Evolutionary conservation across 345 rosid species (phyloP).

Genomic region (Viola odorata): DNA sequence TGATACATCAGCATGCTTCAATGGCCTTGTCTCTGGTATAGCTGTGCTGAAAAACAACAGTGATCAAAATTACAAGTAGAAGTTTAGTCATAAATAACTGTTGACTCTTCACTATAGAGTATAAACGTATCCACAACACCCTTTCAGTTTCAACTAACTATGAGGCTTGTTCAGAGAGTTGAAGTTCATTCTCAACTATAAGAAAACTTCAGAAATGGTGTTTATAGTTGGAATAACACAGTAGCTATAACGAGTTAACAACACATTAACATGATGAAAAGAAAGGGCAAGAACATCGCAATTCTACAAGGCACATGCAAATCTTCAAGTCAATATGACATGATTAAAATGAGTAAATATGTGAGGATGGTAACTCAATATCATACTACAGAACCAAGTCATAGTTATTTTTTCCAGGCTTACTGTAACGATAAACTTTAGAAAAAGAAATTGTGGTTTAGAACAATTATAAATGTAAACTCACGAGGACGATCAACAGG

Average conservation of each 20-base stretch:
- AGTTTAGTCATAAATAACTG: not conserved
- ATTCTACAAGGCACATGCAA: not conserved
- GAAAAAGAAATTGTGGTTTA: not conserved
- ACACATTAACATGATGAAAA: too few relatives aligned
- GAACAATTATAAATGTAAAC: slow-evolving; percentile 12
- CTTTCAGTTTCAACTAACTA: not conserved
- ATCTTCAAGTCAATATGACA: not conserved
- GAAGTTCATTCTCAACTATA: not conserved
- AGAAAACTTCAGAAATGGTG: not conserved
- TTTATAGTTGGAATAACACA: not conserved
- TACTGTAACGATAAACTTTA: too few relatives aligned
- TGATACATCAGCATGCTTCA: slow-evolving; percentile 50
- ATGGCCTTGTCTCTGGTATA: slow-evolving; percentile 57
- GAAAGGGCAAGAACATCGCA: too few relatives aligned
- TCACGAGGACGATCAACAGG: slow-evolving; percentile 39
- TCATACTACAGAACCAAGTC: not conserved
- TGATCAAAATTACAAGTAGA: slow-evolving; percentile 25
- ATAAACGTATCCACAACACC: not conserved
- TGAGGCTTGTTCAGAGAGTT: not conserved
- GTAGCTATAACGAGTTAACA: too few relatives aligned
- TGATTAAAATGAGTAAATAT: not conserved
- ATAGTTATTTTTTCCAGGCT: not conserved
- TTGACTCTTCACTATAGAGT: not conserved
- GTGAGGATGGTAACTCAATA: not conserved
- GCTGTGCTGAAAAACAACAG: slow-evolving; percentile 64